phyloP scores from a whole-genome alignment of 352 stramenopile species.

The Phytopythium litorale region DNA sequence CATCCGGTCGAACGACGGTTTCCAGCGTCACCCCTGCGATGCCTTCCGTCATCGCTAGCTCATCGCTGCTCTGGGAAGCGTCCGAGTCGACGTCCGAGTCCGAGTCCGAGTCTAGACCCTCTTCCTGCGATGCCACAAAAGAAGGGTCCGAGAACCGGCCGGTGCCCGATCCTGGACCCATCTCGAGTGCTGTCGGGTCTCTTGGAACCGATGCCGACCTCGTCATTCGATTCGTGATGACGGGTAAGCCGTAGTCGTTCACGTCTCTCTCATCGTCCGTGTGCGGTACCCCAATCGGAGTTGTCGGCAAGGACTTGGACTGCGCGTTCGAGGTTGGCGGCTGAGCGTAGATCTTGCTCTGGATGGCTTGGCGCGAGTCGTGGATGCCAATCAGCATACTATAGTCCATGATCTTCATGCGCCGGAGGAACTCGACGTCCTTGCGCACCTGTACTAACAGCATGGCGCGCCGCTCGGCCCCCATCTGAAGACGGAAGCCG shows the following conservation, averaged over 20 bases:
- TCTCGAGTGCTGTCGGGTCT: constrained; percentile 7
- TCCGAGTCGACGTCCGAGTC: constrained; percentile 36
- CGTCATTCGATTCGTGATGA: constrained; percentile 16
- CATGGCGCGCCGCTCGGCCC: constrained; percentile 55
- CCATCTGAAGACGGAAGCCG: constrained; percentile 84
- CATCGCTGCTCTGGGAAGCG: constrained; percentile 40
- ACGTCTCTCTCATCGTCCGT: constrained; percentile 9
- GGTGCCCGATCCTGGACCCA: background rate
- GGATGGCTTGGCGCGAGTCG: constrained; percentile 59
- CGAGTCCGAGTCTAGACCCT: constrained; percentile 23
- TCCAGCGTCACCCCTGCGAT: background rate
- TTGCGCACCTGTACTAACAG: constrained; percentile 87
- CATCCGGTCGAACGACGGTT: background rate
- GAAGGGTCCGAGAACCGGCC: background rate
- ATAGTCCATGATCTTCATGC: constrained; percentile 96
- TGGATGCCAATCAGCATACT: constrained; percentile 91
- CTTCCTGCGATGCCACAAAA: background rate
- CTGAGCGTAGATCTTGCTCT: constrained; percentile 43
- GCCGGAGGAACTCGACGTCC: constrained; percentile 89
- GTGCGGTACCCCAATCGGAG: constrained; percentile 20
- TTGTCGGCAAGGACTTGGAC: constrained; percentile 40
- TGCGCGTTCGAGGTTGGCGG: constrained; percentile 11
- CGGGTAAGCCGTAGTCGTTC: background rate
- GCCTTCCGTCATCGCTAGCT: constrained; percentile 3
- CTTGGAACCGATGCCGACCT: constrained; percentile 25